Conservation (phyloP, 2,329 filamentous ascomycete genomes). For the Cucurbitaria berberidis region DNA sequence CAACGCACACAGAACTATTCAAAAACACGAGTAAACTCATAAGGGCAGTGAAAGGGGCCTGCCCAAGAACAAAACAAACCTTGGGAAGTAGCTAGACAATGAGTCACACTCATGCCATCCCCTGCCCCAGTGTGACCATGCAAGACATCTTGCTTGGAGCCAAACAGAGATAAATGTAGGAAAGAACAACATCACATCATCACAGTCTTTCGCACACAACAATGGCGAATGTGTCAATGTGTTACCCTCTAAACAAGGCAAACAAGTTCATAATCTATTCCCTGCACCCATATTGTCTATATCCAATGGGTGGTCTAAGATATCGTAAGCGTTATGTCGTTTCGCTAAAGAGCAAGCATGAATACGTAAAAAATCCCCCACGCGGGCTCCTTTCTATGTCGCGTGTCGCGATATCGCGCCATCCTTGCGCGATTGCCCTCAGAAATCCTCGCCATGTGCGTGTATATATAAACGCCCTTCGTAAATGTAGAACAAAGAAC, state of each 20-base stretch:
- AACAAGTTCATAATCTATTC: constrained; percentile 3
- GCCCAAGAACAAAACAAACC: no score
- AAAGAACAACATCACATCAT: no score
- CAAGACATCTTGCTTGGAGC: no score
- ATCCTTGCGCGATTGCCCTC: constrained; percentile 17
- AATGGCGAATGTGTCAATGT: no score
- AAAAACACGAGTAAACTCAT: no score
- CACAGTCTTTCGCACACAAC: no score
- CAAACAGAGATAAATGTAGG: no score
- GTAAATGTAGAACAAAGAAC: neutral
- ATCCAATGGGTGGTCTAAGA: constrained; percentile 8
- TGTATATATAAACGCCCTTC: constrained; percentile 10
- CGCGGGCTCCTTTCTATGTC: neutral
- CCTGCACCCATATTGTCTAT: neutral
- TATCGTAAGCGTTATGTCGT: constrained; percentile 6
- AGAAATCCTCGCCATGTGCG: neutral
- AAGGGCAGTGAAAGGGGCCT: no score
- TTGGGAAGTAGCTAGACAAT: no score
- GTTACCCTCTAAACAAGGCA: neutral
- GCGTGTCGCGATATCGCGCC: constrained; percentile 26
- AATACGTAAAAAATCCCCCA: neutral
- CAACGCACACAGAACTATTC: no score
- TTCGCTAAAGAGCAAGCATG: neutral
- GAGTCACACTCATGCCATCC: no score
- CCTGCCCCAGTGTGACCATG: no score